These are phyloP conservation scores for Acephala macrosclerotiorum DNA, from an alignment of 2,329 filamentous ascomycete genomes.

Conservation along the genomic window DNA sequence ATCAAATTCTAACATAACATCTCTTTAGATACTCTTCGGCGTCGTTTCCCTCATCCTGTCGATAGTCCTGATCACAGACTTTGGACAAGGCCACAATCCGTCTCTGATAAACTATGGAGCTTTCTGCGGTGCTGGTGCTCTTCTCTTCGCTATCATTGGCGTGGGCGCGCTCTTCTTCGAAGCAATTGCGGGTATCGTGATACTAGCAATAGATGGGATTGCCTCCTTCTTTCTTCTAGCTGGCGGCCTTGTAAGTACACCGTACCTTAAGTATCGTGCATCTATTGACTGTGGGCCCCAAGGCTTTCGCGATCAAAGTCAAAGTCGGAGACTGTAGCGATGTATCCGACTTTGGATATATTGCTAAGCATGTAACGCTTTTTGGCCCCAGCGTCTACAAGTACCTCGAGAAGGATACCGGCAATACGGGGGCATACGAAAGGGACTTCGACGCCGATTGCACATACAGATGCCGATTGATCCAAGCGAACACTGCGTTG, in stretches of 20 bases:
- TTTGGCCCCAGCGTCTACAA: slow-evolving; percentile 24
- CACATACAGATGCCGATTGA: slow-evolving; percentile 29
- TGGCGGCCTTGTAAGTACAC: slow-evolving; percentile 37
- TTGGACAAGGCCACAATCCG: slow-evolving; percentile 27
- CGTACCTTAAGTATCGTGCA: not conserved
- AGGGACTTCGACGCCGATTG: slow-evolving; percentile 16
- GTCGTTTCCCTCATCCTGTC: slow-evolving; percentile 37
- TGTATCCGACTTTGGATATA: slow-evolving; percentile 8
- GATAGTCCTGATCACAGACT: slow-evolving; percentile 34
- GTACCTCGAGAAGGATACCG: not conserved
- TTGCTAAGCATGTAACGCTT: slow-evolving; percentile 20
- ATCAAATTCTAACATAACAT: not conserved
- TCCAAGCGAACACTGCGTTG: slow-evolving; percentile 37
- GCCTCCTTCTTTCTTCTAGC: slow-evolving; percentile 40
- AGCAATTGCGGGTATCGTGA: slow-evolving; percentile 34
- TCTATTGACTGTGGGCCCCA: slow-evolving; percentile 5
- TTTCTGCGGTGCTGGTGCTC: slow-evolving; percentile 37
- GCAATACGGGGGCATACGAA: not conserved
- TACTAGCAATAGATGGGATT: slow-evolving; percentile 34
- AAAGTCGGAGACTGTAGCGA: slow-evolving; percentile 37
- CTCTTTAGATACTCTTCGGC: slow-evolving; percentile 34
- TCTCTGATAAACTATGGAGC: slow-evolving; percentile 36
- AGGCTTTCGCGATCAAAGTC: slow-evolving; percentile 38
- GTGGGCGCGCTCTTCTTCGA: slow-evolving; percentile 37
- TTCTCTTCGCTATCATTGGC: slow-evolving; percentile 34